A percentile compares a stretch with the other conserved stretches of the same genome.
phyloP scores from a whole-genome alignment of 2,329 filamentous ascomycete genomes.

The Aspergillus aculeatinus region DNA sequence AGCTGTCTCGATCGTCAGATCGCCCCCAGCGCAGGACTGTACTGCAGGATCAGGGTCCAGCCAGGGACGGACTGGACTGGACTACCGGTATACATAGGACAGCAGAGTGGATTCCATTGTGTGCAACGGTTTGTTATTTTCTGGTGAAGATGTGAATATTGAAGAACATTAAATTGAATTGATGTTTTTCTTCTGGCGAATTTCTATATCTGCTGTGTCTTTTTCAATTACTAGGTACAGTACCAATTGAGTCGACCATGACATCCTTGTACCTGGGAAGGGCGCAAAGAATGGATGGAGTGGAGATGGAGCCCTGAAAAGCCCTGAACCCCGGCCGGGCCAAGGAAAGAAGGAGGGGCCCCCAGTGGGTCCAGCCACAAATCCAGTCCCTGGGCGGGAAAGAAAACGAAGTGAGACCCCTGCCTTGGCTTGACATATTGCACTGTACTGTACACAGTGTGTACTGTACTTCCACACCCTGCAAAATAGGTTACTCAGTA shows the following conservation, averaged over 20 bases:
- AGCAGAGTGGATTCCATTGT: no score
- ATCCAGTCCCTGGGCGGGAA: background rate
- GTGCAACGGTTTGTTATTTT: no score
- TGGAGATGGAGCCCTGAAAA: background rate
- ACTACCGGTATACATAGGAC: background rate
- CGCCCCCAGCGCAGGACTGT: background rate
- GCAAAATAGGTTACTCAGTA: no score
- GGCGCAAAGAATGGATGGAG: background rate
- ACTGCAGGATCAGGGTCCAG: background rate
- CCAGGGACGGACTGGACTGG: background rate
- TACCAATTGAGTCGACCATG: no score
- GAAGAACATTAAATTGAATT: no score
- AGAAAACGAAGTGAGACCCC: background rate
- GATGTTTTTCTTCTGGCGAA: no score
- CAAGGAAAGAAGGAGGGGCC: background rate
- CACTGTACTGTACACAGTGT: no score
- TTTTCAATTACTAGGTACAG: no score
- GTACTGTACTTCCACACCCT: no score
- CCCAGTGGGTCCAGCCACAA: background rate
- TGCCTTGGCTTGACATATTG: no score
- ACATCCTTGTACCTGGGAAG: background rate
- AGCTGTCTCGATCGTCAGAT: slow-evolving; percentile 4
- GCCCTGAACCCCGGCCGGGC: background rate
- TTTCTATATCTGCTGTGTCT: no score
- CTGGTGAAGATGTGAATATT: no score